phyloP scores from a whole-genome alignment of 495 filamentous ascomycete genomes.

The Podospora comata region DNA sequence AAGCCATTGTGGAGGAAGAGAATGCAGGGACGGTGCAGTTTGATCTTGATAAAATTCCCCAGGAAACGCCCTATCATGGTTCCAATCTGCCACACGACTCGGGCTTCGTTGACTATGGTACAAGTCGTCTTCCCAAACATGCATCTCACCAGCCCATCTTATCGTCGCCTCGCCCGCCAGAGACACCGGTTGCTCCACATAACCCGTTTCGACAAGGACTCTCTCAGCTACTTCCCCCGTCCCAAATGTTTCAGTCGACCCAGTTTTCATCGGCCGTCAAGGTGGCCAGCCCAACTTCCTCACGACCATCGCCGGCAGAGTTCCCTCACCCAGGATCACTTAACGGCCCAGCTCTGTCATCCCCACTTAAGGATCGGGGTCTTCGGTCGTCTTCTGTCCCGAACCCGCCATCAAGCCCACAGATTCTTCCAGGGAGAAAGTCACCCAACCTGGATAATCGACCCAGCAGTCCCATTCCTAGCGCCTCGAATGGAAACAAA shows the following conservation, averaged over 20 bases:
- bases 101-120: slow-evolving; percentile 24
- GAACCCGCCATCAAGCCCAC: slow-evolving; percentile 37
- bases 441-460: slow-evolving; percentile 14
- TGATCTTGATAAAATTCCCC: slow-evolving; percentile 18
- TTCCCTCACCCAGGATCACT: slow-evolving; percentile 39
- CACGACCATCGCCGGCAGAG: slow-evolving; percentile 45
- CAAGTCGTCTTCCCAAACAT: slow-evolving; percentile 12
- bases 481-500: slow-evolving; percentile 16
- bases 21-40: slow-evolving; percentile 40
- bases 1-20: slow-evolving; percentile 30
- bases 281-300: slow-evolving; percentile 46
- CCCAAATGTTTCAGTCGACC: slow-evolving; percentile 46
- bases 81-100: slow-evolving; percentile 22
- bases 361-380: slow-evolving; percentile 43
- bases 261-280: slow-evolving; percentile 45
- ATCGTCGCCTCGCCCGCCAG: slow-evolving; percentile 28
- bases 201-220: slow-evolving; percentile 42
- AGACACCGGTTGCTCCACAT: slow-evolving; percentile 41
- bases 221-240: slow-evolving; percentile 38
- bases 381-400: slow-evolving; percentile 37
- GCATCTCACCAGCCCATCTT: slow-evolving; percentile 18
- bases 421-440: slow-evolving; percentile 24
- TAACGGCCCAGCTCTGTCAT: slow-evolving; percentile 39
- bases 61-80: slow-evolving; percentile 15
- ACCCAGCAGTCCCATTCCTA: slow-evolving; percentile 22